Evolutionary conservation across 1,284 basidiomycete species (phyloP), one percentile per base, ranked within the genome.

Genomic region (Moniliella sp.): DNA sequence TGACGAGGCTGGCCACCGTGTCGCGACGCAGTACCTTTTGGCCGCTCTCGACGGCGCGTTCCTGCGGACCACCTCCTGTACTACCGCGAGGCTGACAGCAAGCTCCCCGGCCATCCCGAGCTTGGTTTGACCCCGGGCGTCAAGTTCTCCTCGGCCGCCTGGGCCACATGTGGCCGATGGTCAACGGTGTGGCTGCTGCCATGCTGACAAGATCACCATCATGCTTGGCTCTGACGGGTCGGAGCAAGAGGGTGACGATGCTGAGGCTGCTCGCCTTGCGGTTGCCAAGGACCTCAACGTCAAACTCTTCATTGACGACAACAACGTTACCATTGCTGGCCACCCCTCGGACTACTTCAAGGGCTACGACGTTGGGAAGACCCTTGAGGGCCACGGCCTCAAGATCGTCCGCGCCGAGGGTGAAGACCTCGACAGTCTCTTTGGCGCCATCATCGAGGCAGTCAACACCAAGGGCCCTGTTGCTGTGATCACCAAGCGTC

Each of bases 231-330:
- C 78, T 0, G 79, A 82, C 52, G 78, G 78, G 13, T 79, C 78
- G 7, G 78, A 81, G 57, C 78, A 82, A 60, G 79, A 82, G 61
- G n/a, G 78, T 17, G 75, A 82, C 52, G 78, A 82, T 45, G 78
- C 79, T 2, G 79, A 82, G 58, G 79, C 79, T 18, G 79, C 79
- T 9, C 68, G 78, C 25, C 67, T 82, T 23, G 78, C 78, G 12
- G 79, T 80, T 25, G 78, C 78, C 3, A 73, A 80, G 51, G 62
- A 66, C 31, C 64, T 82, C 39, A 79, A 80, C 54, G 69, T 82
- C 57, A 82, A 82, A 62, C 65, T 82, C 33, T 62, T 82, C 58
- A 74, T 82, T 43, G 78, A 82, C 46, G 40, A 33, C 27, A 82
- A n/a, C n/a, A 35, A 33, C 27, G 28, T 34, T 26, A 39, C 39